Percentiles rank a stretch among this genome's conserved stretches.
phyloP scores from a whole-genome alignment of 2,329 filamentous ascomycete genomes.

The Ceratocystis papillata region DNA sequence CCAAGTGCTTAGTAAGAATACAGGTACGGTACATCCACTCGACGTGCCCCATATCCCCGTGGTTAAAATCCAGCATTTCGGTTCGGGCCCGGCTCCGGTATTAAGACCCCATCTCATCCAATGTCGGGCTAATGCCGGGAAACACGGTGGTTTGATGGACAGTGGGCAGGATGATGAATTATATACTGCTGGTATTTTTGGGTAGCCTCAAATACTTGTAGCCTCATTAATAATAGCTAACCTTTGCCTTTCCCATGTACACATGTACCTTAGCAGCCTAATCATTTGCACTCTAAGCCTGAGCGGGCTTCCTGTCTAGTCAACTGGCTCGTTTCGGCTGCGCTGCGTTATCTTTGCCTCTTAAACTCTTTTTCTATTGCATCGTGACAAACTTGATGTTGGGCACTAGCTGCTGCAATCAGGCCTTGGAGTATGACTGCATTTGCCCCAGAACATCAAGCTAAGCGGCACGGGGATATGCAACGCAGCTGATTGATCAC shows the following conservation, averaged over 20 bases:
- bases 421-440: conserved; percentile 12
- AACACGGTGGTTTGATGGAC: too few relatives aligned
- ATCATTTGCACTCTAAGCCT: not conserved
- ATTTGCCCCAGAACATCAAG: conserved; percentile 8
- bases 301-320: not conserved
- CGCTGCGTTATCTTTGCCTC: not conserved
- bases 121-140: not conserved
- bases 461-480: conserved; percentile 10
- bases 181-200: not conserved
- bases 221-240: not conserved
- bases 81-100: not conserved
- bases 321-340: not conserved
- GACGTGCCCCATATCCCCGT: not conserved
- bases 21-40: not conserved
- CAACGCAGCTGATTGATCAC: conserved; percentile 3
- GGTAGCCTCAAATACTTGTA: not conserved
- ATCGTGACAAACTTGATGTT: not conserved
- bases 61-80: not conserved
- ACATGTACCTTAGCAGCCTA: not conserved
- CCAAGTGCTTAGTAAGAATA: conserved; percentile 3
- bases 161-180: not conserved
- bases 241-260: not conserved
- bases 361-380: not conserved
- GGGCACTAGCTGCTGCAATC: conserved; percentile 17
- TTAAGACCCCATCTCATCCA: not conserved